These are phyloP conservation scores for Podospora sp. DNA, from an alignment of 495 filamentous ascomycete genomes.

Conservation along the genomic window DNA sequence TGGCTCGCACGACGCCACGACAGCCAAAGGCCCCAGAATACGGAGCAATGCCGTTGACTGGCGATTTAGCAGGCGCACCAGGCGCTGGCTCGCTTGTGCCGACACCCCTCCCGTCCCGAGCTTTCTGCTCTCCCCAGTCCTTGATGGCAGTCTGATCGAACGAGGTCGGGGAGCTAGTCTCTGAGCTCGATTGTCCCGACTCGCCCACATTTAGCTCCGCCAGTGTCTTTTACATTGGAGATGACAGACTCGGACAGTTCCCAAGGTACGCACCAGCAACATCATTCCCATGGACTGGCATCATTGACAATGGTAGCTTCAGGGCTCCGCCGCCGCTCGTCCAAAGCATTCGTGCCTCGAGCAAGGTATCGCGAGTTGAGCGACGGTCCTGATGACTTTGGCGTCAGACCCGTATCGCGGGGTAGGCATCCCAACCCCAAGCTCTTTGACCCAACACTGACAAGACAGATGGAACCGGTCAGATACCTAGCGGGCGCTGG, in stretches of 20 bases:
- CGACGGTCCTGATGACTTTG: neutral
- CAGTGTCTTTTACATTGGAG: neutral
- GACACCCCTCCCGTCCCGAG: too few species aligned
- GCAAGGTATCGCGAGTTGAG: neutral
- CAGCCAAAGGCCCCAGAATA: too few species aligned
- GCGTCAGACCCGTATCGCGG: neutral
- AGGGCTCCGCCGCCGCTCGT: neutral
- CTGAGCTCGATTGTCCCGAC: neutral
- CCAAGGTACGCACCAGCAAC: neutral
- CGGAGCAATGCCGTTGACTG: too few species aligned
- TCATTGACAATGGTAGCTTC: neutral
- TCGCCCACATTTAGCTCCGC: conserved; percentile 4
- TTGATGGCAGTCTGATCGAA: too few species aligned
- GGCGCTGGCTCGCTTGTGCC: too few species aligned
- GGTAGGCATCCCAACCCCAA: neutral
- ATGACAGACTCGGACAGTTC: neutral
- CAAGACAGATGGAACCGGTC: neutral
- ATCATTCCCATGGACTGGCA: neutral
- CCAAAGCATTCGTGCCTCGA: neutral
- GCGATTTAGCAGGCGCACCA: too few species aligned
- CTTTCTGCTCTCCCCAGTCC: too few species aligned
- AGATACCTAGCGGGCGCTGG: neutral
- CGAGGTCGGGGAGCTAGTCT: too few species aligned
- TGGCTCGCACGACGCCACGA: too few species aligned
- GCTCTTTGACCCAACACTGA: neutral